Evolutionary conservation across 192 early-diverging fungal genomes (phyloP), one percentile per base, ranked within the genome.

Genomic region (Glomus cerebriforme): DNA sequence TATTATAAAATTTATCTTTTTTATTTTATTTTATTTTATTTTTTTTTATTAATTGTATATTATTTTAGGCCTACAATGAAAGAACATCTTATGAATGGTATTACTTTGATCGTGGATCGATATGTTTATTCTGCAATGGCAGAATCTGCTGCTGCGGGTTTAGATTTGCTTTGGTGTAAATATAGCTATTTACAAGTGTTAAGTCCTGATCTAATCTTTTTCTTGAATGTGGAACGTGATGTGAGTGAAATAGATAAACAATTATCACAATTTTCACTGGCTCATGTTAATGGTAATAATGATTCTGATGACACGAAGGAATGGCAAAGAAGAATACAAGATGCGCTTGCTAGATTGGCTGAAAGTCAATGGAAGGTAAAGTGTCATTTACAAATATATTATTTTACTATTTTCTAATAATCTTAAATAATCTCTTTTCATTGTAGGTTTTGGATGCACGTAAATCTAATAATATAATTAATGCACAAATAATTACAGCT

Each of bases 91-190:
- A 10, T 59, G 4, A 69, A 68, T 34, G 77, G 77, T 47, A 69
- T 54, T 2, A 78, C 77, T 19, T 58, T 78, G 2, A 78, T 78
- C 17, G 77, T 78, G 7, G 77, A 78, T 67, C 43, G 54, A 34
- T 78, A 78, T 17, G 67, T 78, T 58, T 69, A 78, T 58, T 69
- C 66, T 6, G 39, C 77, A 13, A 78, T 70, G 15, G 77, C 77
- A 27, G 43, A 65, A 35, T 78, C 77, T 26, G 32, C 49, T 49
- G 65, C 77, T 3, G 47, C 43, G 7, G 77, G 77, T 4, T 49
- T 78, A 2, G 77, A 78, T 26, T n/a, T 78, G 7, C 45, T 59
- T 70, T 78, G 77, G 77, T 78, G 65, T 59, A 78, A 78, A 69
- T 5, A 29, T 7, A 69, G 49, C 34, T 78, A 78, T 37, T 34